Conservation (phyloP, 495 filamentous ascomycete species). For the Cercophora sp. region DNA sequence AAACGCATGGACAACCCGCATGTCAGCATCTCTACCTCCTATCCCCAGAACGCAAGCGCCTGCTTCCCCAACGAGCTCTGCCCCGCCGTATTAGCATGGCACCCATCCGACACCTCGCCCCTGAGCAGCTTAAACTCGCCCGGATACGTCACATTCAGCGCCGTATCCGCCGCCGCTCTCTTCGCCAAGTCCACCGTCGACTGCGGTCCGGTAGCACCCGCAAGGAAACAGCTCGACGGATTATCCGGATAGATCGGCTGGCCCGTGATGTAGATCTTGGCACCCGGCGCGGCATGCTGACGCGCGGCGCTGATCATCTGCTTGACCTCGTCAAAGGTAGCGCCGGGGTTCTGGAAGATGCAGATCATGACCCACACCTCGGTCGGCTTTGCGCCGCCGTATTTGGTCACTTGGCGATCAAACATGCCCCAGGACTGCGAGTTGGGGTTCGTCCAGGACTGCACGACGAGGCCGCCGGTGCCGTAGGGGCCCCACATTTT, state of each 20-base stretch:
- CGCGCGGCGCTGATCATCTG: constrained; percentile 27
- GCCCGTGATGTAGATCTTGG: constrained; percentile 27
- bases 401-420: constrained; percentile 20
- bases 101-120: constrained; percentile 26
- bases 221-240: constrained; percentile 21
- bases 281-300: constrained; percentile 23
- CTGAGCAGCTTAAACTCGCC: constrained; percentile 25
- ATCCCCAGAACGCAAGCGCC: constrained; percentile 28
- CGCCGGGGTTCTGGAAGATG: constrained; percentile 27
- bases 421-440: constrained; percentile 20
- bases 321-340: constrained; percentile 26
- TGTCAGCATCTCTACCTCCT: no score
- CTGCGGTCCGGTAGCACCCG: constrained; percentile 20
- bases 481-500: constrained; percentile 30
- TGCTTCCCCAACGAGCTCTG: constrained; percentile 25
- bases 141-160: constrained; percentile 22
- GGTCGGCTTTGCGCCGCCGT: constrained; percentile 22
- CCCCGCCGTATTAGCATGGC: constrained; percentile 26
- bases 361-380: constrained; percentile 25
- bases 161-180: constrained; percentile 19
- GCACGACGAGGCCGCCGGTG: constrained; percentile 24
- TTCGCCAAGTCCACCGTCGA: constrained; percentile 24
- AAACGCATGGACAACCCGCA: no score
- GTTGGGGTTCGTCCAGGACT: constrained; percentile 25
- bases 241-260: constrained; percentile 27